A percentile compares a stretch with the other conserved stretches of the same genome.
These are phyloP conservation scores for Melastoma malabathricum DNA, from an alignment of 345 rosid species.

Conservation along the genomic window DNA sequence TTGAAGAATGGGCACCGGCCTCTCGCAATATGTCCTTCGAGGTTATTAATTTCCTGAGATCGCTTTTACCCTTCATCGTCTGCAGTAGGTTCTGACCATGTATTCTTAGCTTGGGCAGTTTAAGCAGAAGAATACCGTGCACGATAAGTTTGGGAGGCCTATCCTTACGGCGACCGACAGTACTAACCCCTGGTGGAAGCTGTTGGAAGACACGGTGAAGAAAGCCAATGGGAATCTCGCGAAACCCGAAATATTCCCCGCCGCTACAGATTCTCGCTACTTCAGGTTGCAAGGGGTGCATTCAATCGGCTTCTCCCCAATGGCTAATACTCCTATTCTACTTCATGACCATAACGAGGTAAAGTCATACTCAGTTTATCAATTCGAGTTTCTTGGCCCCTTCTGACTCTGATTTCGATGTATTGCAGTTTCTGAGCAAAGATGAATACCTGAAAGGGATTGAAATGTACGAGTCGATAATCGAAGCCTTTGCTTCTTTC, in stretches of 20 bases:
- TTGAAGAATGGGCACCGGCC: conserved; percentile 95
- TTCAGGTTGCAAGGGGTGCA: conserved; percentile 55
- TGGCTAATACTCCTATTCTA: conserved; percentile 76
- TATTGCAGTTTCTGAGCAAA: conserved; percentile 62
- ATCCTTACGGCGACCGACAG: conserved; percentile 45
- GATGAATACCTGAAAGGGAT: conserved; percentile 80
- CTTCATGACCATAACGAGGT: conserved; percentile 97
- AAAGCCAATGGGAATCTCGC: conserved; percentile 57
- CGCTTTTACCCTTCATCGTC: no score
- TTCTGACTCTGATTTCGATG: conserved; percentile 1
- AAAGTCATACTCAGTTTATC: neutral
- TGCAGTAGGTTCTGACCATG: neutral
- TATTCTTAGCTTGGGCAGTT: conserved; percentile 42
- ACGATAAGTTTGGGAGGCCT: conserved; percentile 36
- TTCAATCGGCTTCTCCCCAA: conserved; percentile 87
- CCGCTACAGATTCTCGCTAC: conserved; percentile 75
- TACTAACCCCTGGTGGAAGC: conserved; percentile 82
- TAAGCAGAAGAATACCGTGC: conserved; percentile 41
- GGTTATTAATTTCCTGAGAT: conserved; percentile 20
- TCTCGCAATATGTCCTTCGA: conserved; percentile 82
- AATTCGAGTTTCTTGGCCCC: neutral
- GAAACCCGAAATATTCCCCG: conserved; percentile 84
- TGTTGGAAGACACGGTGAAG: conserved; percentile 64
- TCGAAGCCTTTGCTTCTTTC: conserved; percentile 51
- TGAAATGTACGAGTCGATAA: conserved; percentile 52